These are phyloP conservation scores for Edaphochlamys debaryana DNA, from an alignment of 139 green algal genomes.

Conservation along the genomic window DNA sequence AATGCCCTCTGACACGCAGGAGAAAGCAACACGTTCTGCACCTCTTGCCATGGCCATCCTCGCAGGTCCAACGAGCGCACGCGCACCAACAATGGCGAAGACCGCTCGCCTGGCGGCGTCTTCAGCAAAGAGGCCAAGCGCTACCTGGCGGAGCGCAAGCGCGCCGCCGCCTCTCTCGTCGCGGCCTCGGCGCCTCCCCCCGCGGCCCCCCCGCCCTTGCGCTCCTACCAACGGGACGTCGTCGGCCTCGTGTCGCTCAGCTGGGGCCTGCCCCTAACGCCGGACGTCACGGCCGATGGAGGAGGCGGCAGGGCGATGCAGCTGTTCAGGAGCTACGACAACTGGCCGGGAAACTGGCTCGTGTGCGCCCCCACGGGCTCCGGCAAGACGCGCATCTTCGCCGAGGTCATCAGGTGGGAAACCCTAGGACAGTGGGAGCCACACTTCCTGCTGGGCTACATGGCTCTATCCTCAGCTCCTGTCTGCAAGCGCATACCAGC, in stretches of 20 bases:
- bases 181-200: not conserved
- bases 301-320: not conserved
- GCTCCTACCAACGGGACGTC: not conserved
- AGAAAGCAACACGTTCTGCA: not conserved
- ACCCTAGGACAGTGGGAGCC: not conserved
- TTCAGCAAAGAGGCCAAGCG: not conserved
- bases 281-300: not conserved
- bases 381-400: conserved; percentile 54
- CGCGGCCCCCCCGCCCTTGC: not conserved
- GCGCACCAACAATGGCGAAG: not conserved
- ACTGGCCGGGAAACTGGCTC: conserved; percentile 42
- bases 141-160: too few species aligned
- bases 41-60: not conserved
- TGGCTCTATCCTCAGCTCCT: too few species aligned
- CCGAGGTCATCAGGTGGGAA: conserved; percentile 38
- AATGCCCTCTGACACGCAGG: not conserved
- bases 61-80: not conserved
- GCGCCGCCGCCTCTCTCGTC: not conserved
- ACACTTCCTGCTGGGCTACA: too few species aligned
- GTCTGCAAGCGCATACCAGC: too few species aligned
- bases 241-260: not conserved
- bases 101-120: not conserved
- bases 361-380: conserved; percentile 44
- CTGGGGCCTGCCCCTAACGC: not conserved
- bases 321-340: too few species aligned